Evolutionary conservation across 768 basidiomycete species (phyloP), one percentile per base, ranked within the genome.

Genomic region (Pleurotus sapidus): DNA sequence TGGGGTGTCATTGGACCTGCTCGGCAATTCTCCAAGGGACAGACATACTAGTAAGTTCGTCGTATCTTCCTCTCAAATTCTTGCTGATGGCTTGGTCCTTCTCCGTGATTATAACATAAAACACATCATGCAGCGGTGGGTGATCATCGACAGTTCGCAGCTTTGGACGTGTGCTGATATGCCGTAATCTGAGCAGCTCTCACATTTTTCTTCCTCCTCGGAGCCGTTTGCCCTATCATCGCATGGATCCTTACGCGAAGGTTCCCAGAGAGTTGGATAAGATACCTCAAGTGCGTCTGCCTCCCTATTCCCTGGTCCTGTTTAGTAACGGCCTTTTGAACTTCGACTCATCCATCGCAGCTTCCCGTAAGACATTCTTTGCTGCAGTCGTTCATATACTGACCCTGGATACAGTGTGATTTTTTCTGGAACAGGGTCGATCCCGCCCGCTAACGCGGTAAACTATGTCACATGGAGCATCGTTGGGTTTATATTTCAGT

Each of bases 1-100:
- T 91, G 86, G 86, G 89, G 92, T 59, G 88, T 90, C 59, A 89
- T 94, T 57, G 90, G 91, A 1, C 91, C 91, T 5, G 74, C 71
- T 37, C 77, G 83, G 14, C 79, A 85, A 65, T 93, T 89, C 76
- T 88, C 83, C 2, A 47, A 72, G n/a, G 89, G 88, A 9, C 80
- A 83, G 65, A 72, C 84, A 15, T 88, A 87, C 68, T 79, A 79
- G 58, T 75, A 75, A 72, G 34, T 57, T 30, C 8, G 4, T n/a
- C 27, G 15, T 30, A 24, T 6, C 30, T 15, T n/a, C 30, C n/a
- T n/a, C n/a, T 23, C 23, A 23, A 12, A 9, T 39, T 18, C n/a
- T 12, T 23, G 34, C 49, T 50, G 23, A 30, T 9, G 15, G 8
- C 37, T 50, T n/a, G 15, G 5, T 50, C 27, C 25, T 50, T 30